Evolutionary conservation across 495 filamentous ascomycete species (phyloP).

Genomic region (Platismatia glauca): DNA sequence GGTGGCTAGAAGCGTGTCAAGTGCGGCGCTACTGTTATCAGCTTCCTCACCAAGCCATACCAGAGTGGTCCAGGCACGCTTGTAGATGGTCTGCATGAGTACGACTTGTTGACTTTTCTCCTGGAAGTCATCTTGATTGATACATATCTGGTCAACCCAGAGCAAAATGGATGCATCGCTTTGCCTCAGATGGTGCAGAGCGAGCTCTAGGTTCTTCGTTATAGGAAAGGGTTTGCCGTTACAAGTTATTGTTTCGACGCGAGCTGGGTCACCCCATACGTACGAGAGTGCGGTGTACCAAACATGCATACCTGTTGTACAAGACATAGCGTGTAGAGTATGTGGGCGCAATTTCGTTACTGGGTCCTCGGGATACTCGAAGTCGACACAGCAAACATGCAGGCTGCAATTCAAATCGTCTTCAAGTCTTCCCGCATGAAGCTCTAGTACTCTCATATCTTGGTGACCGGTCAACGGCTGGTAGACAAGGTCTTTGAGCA

Average conservation of each 20-base stretch:
- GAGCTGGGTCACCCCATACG: conserved; percentile 11
- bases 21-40: conserved; percentile 12
- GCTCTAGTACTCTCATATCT: conserved; percentile 14
- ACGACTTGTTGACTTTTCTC: conserved; percentile 28
- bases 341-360: not conserved
- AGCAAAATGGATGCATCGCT: conserved; percentile 1
- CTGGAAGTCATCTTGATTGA: conserved; percentile 29
- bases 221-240: not conserved
- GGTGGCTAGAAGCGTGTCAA: not conserved
- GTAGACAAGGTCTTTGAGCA: not conserved
- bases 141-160: conserved; percentile 26
- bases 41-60: conserved; percentile 29
- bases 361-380: conserved; percentile 2
- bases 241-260: conserved; percentile 8
- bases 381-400: conserved; percentile 11
- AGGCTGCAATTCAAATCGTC: conserved; percentile 4
- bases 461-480: not conserved
- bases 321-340: conserved; percentile 6
- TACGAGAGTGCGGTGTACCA: conserved; percentile 17
- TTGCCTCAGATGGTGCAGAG: conserved; percentile 5
- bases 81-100: conserved; percentile 28
- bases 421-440: conserved; percentile 3
- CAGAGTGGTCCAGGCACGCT: conserved; percentile 20
- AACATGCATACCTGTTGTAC: not conserved
- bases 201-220: conserved; percentile 12